Evolutionary conservation across 2,329 filamentous ascomycete genomes (phyloP).

Genomic region (Raffaelea deltoideospora): DNA sequence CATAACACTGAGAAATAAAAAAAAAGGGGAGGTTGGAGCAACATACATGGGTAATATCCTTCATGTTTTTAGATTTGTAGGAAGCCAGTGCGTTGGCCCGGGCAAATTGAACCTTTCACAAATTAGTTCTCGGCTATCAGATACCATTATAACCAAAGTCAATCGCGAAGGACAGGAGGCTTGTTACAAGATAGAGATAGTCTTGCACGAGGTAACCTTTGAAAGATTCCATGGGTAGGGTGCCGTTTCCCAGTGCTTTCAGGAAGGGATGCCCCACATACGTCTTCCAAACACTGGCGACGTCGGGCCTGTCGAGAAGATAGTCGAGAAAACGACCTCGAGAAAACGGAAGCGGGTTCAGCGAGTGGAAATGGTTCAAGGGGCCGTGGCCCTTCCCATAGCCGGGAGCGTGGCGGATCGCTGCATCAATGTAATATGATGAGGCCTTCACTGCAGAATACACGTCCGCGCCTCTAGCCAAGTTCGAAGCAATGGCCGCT

Average conservation of each 20-base stretch:
- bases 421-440: conserved; percentile 56
- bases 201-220: conserved; percentile 85
- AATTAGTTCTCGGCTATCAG: too few relatives aligned
- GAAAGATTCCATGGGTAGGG: conserved; percentile 60
- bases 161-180: conserved; percentile 11
- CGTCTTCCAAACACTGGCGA: conserved; percentile 56
- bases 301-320: conserved; percentile 57
- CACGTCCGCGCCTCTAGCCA: conserved; percentile 44
- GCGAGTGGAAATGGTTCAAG: conserved; percentile 66
- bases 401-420: conserved; percentile 47
- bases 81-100: conserved; percentile 71
- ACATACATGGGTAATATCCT: conserved; percentile 55
- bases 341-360: conserved; percentile 48
- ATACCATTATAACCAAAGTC: neutral
- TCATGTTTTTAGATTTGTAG: conserved; percentile 66
- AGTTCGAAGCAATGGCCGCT: conserved; percentile 63
- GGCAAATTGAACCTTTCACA: conserved; percentile 63
- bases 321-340: conserved; percentile 75
- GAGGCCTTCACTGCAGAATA: conserved; percentile 48
- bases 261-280: conserved; percentile 80
- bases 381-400: conserved; percentile 56
- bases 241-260: conserved; percentile 57
- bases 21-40: neutral
- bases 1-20: too few relatives aligned
- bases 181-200: conserved; percentile 78